Evolutionary conservation across 331 rosid species (phyloP).

Genomic region (Stylosanthes scabra): DNA sequence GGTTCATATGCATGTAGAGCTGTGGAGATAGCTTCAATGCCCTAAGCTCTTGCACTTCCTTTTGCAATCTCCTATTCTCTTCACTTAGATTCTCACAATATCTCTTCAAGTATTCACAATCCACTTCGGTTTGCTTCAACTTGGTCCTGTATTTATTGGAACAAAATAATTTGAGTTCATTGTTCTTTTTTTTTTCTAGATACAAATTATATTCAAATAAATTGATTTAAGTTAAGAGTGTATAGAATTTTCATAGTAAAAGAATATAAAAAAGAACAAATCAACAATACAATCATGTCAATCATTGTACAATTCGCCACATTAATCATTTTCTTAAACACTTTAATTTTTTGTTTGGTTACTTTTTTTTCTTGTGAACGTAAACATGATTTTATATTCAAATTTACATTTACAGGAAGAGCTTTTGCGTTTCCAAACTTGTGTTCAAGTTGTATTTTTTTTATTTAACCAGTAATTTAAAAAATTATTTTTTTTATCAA

Average conservation of each 20-base stretch:
- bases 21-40: slow-evolving; percentile 72
- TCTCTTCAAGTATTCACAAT: slow-evolving; percentile 66
- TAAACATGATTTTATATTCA: too few relatives aligned
- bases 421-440: too few relatives aligned
- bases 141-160: slow-evolving; percentile 57
- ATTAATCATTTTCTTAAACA: too few relatives aligned
- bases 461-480: too few relatives aligned
- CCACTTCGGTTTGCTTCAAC: slow-evolving; percentile 80
- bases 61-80: slow-evolving; percentile 69
- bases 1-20: slow-evolving; percentile 72
- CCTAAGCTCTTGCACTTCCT: slow-evolving; percentile 76
- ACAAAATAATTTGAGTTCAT: slow-evolving; percentile 6
- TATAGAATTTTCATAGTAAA: too few relatives aligned
- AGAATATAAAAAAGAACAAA: background rate
- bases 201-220: too few relatives aligned
- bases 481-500: too few relatives aligned
- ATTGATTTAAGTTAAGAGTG: too few relatives aligned
- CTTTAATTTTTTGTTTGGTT: too few relatives aligned
- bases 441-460: too few relatives aligned
- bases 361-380: too few relatives aligned
- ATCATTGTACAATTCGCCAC: background rate
- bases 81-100: slow-evolving; percentile 69
- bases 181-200: background rate
- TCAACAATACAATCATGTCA: background rate
- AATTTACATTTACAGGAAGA: too few relatives aligned